Conservation (phyloP, 2,329 filamentous ascomycete genomes). For the Talaromyces sp. region DNA sequence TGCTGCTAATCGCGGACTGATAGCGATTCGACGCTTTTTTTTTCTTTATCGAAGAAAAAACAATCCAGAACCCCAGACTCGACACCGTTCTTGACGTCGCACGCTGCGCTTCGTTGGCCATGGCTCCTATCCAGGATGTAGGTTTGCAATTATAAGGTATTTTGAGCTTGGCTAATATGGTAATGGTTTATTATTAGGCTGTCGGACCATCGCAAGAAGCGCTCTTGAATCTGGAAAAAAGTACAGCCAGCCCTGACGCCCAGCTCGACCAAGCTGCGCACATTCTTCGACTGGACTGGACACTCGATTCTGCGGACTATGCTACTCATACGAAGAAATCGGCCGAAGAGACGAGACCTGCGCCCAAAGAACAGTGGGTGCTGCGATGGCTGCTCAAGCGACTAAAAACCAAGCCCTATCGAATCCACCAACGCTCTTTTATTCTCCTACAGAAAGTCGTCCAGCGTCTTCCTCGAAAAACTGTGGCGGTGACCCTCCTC, state of each 20-base stretch:
- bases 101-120: background rate
- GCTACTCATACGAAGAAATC: background rate
- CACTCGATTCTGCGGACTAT: background rate
- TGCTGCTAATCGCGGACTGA: background rate
- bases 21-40: slow-evolving; percentile 3
- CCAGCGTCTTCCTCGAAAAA: slow-evolving; percentile 63
- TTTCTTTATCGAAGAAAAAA: slow-evolving; percentile 4
- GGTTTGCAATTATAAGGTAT: background rate
- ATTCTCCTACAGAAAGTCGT: slow-evolving; percentile 58
- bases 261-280: slow-evolving; percentile 38
- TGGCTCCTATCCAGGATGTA: slow-evolving; percentile 7
- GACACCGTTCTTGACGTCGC: background rate
- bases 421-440: slow-evolving; percentile 42
- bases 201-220: slow-evolving; percentile 38
- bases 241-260: slow-evolving; percentile 30
- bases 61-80: background rate
- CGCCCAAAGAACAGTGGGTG: slow-evolving; percentile 58
- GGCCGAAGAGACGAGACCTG: slow-evolving; percentile 13
- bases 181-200: slow-evolving; percentile 18
- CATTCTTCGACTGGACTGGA: slow-evolving; percentile 36
- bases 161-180: background rate
- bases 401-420: slow-evolving; percentile 42
- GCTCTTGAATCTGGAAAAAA: slow-evolving; percentile 40
- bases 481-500: slow-evolving; percentile 63
- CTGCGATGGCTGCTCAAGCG: slow-evolving; percentile 61